A percentile compares a stretch with the other conserved stretches of the same genome.
phyloP scores from a whole-genome alignment of 176 grass and related monocot genomes.

The Alloteropsis semialata region DNA sequence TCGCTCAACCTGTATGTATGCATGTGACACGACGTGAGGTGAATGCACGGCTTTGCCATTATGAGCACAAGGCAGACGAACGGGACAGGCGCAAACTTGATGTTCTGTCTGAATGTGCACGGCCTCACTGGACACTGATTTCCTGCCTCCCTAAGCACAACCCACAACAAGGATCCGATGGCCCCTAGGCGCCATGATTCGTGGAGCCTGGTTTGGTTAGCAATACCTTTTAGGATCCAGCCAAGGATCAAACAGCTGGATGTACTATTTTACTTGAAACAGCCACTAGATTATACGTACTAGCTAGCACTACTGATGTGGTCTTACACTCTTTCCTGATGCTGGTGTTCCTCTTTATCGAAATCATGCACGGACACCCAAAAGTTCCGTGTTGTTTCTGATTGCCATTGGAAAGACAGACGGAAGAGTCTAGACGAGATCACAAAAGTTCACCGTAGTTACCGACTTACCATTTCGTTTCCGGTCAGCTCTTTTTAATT shows the following conservation, averaged over 20 bases:
- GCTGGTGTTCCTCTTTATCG: slow-evolving; percentile 12
- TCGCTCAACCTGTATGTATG: not conserved
- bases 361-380: slow-evolving; percentile 30
- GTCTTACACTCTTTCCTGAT: slow-evolving; percentile 8
- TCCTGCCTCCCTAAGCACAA: slow-evolving; percentile 12
- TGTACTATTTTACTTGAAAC: not conserved
- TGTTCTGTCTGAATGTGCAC: slow-evolving; percentile 34
- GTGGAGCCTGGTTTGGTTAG: slow-evolving; percentile 26
- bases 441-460: slow-evolving; percentile 15
- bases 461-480: not conserved
- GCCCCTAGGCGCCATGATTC: not conserved
- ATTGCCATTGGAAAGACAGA: slow-evolving; percentile 9
- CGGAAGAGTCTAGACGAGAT: slow-evolving; percentile 17
- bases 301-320: not conserved
- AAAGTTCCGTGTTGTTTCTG: slow-evolving; percentile 35
- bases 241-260: not conserved
- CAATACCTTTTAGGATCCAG: not conserved
- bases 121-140: slow-evolving; percentile 9
- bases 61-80: not conserved
- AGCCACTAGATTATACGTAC: not conserved
- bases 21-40: slow-evolving; percentile 19
- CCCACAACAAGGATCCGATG: slow-evolving; percentile 13
- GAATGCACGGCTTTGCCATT: slow-evolving; percentile 15
- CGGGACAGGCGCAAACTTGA: slow-evolving; percentile 14
- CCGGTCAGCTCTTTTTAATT: not conserved